A percentile compares a stretch with the other conserved stretches of the same genome.
Evolutionary conservation across 495 filamentous ascomycete genomes (phyloP).

Genomic region (Neurospora sp.): DNA sequence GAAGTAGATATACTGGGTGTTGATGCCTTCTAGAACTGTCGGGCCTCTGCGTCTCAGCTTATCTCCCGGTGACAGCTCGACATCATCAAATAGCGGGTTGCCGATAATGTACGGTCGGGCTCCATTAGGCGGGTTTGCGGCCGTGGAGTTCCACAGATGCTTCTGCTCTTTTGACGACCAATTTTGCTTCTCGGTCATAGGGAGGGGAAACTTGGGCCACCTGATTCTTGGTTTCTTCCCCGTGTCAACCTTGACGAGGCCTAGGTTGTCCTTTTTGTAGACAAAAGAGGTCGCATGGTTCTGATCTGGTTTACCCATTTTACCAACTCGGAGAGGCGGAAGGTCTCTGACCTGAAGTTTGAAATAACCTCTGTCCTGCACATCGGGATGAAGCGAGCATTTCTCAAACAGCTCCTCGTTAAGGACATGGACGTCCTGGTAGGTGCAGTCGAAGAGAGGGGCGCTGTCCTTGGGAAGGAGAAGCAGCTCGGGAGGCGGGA

Average conservation of each 20-base stretch:
- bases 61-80: constrained; percentile 22
- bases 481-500: background rate
- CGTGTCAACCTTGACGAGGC: constrained; percentile 23
- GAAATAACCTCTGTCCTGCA: constrained; percentile 21
- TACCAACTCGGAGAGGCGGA: constrained; percentile 12
- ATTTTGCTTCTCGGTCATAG: constrained; percentile 7
- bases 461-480: constrained; percentile 7
- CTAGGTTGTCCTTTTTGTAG: constrained; percentile 15
- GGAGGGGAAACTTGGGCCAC: constrained; percentile 16
- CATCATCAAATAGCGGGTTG: constrained; percentile 23
- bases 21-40: constrained; percentile 20
- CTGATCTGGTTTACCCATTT: constrained; percentile 14
- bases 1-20: constrained; percentile 27
- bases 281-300: constrained; percentile 22
- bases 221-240: constrained; percentile 14
- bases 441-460: constrained; percentile 21
- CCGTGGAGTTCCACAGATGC: constrained; percentile 22
- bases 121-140: constrained; percentile 17
- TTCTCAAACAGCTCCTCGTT: constrained; percentile 23
- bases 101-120: constrained; percentile 22
- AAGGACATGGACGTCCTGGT: constrained; percentile 19
- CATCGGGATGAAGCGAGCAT: constrained; percentile 18
- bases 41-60: constrained; percentile 22
- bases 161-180: constrained; percentile 19
- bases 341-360: constrained; percentile 21